A percentile compares a stretch with the other conserved stretches of the same genome.
phyloP scores from a whole-genome alignment of 176 grass and related monocot genomes.

The Carex cristatella region DNA sequence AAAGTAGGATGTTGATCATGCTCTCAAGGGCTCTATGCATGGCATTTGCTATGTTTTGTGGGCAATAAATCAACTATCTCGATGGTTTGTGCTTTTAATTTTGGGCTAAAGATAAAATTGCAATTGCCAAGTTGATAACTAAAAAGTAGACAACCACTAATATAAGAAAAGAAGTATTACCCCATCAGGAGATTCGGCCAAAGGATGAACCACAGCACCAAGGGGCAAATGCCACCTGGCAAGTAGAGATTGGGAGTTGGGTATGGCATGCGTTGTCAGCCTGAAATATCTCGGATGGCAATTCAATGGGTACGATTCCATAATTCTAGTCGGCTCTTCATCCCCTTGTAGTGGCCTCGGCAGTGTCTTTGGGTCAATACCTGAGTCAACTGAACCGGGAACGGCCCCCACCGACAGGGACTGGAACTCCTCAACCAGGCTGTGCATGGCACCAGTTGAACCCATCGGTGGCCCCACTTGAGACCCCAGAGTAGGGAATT shows the following conservation, averaged over 20 bases:
- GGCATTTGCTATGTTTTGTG: background rate
- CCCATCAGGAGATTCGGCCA: slow-evolving; percentile 89
- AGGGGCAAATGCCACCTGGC: slow-evolving; percentile 96
- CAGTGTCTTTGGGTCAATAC: slow-evolving; percentile 59
- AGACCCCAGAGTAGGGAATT: slow-evolving; percentile 23
- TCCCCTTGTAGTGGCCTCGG: slow-evolving; percentile 79
- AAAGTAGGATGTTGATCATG: background rate
- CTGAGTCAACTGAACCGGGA: slow-evolving; percentile 68
- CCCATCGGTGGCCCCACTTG: background rate
- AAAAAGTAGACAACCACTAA: background rate
- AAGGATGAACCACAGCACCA: slow-evolving; percentile 74
- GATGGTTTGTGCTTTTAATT: background rate
- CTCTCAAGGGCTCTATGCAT: background rate
- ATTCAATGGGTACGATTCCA: slow-evolving; percentile 61
- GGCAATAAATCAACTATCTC: background rate
- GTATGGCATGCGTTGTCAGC: slow-evolving; percentile 78
- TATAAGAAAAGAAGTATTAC: slow-evolving; percentile 37
- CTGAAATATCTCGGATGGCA: slow-evolving; percentile 85
- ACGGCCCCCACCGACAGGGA: slow-evolving; percentile 61
- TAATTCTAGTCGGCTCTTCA: slow-evolving; percentile 56
- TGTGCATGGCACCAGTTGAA: slow-evolving; percentile 30
- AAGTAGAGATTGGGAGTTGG: slow-evolving; percentile 76
- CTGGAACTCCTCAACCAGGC: slow-evolving; percentile 90
- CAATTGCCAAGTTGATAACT: background rate
- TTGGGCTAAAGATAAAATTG: background rate